Evolutionary conservation across 2,329 filamentous ascomycete genomes (phyloP).

Genomic region (Pseudogymnoascus sp.): DNA sequence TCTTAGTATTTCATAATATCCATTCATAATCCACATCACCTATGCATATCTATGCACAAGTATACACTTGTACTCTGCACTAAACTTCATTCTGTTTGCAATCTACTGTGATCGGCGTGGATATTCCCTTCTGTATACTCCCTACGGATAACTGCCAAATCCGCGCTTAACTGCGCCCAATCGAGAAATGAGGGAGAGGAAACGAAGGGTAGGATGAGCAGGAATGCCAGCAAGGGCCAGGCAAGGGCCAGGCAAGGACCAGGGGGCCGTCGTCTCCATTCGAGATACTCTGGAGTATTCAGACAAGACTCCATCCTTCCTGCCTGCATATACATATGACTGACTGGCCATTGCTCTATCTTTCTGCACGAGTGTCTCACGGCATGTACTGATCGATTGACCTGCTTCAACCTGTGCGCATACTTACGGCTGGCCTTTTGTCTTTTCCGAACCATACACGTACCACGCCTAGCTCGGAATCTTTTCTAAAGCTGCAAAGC

Average conservation of each 20-base stretch:
- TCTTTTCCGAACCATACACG: background rate
- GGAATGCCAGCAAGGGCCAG: background rate
- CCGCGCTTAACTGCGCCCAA: background rate
- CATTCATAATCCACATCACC: background rate
- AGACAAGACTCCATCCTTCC: background rate
- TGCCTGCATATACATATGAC: constrained; percentile 7
- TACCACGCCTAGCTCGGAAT: background rate
- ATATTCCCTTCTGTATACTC: background rate
- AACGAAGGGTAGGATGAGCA: background rate
- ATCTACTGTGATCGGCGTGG: background rate
- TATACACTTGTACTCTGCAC: background rate
- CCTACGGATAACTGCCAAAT: background rate
- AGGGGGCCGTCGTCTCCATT: background rate
- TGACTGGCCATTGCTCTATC: background rate
- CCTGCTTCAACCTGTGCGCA: background rate
- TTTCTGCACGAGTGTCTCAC: background rate
- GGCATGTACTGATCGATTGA: background rate
- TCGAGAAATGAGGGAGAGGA: background rate
- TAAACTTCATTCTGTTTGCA: constrained; percentile 1
- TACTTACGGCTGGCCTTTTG: background rate
- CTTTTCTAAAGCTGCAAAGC: background rate
- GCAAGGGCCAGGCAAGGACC: background rate
- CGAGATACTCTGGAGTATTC: background rate
- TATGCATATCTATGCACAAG: background rate
- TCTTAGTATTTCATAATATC: background rate